Percentiles rank a stretch among this genome's conserved stretches.
phyloP scores from a whole-genome alignment of 805 yeast genomes.

The Ogataea glucozyma region DNA sequence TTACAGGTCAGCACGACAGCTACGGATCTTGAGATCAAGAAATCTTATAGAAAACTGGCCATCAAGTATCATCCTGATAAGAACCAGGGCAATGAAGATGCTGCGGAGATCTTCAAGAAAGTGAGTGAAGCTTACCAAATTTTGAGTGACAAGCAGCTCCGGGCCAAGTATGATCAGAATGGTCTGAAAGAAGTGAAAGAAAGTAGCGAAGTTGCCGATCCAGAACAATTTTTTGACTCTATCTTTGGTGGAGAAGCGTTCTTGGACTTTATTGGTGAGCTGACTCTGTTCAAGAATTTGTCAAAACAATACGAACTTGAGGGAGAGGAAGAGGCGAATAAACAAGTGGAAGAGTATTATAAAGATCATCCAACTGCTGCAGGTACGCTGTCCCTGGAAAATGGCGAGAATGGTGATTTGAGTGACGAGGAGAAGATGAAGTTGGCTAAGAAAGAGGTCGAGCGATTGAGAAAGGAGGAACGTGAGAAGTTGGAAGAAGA shows the following conservation, averaged over 20 bases:
- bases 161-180: slow-evolving; percentile 76
- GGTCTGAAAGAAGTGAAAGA: slow-evolving; percentile 61
- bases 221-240: slow-evolving; percentile 76
- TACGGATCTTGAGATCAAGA: slow-evolving; percentile 78
- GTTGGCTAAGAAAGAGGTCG: slow-evolving; percentile 31
- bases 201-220: slow-evolving; percentile 68
- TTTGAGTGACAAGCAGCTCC: slow-evolving; percentile 66
- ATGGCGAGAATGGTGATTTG: slow-evolving; percentile 23
- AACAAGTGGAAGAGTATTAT: slow-evolving; percentile 49
- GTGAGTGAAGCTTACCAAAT: slow-evolving; percentile 75
- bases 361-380: slow-evolving; percentile 43
- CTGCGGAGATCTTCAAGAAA: slow-evolving; percentile 84
- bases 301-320: slow-evolving; percentile 54
- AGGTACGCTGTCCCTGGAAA: slow-evolving; percentile 29
- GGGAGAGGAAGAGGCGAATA: slow-evolving; percentile 29
- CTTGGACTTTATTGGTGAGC: slow-evolving; percentile 76
- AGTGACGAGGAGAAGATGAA: slow-evolving; percentile 33
- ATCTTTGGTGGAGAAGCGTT: slow-evolving; percentile 87
- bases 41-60: slow-evolving; percentile 90
- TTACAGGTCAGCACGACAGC: slow-evolving; percentile 72
- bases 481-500: slow-evolving; percentile 74
- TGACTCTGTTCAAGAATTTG: slow-evolving; percentile 65
- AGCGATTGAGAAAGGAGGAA: slow-evolving; percentile 49
- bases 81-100: slow-evolving; percentile 90
- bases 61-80: slow-evolving; percentile 93